These are phyloP conservation scores for Fusarium torreyae DNA, from an alignment of 2,329 filamentous ascomycete species.

Conservation along the genomic window DNA sequence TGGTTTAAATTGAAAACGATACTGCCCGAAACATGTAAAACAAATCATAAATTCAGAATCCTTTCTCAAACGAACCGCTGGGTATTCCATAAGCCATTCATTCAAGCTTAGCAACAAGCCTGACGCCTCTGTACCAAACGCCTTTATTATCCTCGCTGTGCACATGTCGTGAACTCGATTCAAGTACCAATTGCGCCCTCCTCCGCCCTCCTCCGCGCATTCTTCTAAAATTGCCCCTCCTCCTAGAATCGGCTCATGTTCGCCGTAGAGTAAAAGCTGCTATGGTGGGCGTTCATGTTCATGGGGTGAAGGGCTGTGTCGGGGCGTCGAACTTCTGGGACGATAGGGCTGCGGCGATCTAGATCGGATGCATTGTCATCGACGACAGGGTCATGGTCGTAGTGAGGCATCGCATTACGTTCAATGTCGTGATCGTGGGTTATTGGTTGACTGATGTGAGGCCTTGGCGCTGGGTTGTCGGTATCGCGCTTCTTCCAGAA, in stretches of 20 bases:
- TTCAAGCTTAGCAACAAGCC: conserved; percentile 13
- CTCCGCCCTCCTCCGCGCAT: background rate
- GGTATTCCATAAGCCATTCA: conserved; percentile 45
- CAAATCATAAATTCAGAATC: conserved; percentile 12
- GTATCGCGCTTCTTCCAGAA: conserved; percentile 55
- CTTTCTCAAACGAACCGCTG: conserved; percentile 24
- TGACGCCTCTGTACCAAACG: conserved; percentile 35
- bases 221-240: conserved; percentile 55
- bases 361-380: conserved; percentile 39
- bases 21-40: conserved; percentile 4
- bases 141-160: conserved; percentile 4
- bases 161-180: background rate
- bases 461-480: conserved; percentile 51
- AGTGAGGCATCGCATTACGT: conserved; percentile 49
- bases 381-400: conserved; percentile 20
- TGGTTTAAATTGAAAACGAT: conserved; percentile 9
- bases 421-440: conserved; percentile 56
- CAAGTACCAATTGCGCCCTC: background rate
- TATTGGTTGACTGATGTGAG: conserved; percentile 55
- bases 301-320: conserved; percentile 72
- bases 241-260: conserved; percentile 64
- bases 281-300: conserved; percentile 60
- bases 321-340: conserved; percentile 69
- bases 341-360: conserved; percentile 67
- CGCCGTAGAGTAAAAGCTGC: conserved; percentile 66